Base-by-base conservation (phyloP, 805 yeast species). In the Lachancea quebecensis region DNA sequence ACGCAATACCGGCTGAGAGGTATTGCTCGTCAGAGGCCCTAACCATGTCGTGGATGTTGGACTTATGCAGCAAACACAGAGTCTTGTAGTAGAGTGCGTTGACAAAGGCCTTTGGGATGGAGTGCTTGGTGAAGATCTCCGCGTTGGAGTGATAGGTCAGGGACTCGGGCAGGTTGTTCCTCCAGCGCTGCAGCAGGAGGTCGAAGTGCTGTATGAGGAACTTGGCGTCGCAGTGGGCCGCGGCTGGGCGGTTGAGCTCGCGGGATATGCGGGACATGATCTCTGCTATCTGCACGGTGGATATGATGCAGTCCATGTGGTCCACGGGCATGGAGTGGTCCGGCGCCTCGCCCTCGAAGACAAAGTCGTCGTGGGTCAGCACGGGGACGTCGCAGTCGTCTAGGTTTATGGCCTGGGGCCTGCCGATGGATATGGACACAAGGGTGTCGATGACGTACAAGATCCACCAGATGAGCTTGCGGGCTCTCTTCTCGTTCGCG, bases 311-410 rank as follows among this genome's bases (percentile, higher is more conserved):
- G 21, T 42, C 45, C 33, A 21, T 30, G 39, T 42, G 32, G 33
- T 36, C 45, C n/a, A 27, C 16, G 11, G 45, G 41, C 17, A 33
- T 9, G 10, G 18, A 9, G 41, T 37, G 45, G 10, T 37, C 41
- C 4, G 45, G 41, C 7, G 21, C 39, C 15, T 27, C 31, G 16
- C 37, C 41, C 21, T 42, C 45, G 41, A 42, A 42, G 12, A 21
- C 37, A 27, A 42, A 42, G 31, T 42, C 45, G 16, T 32, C 41
- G 28, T 42, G 45, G 10, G 45, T 42, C 15, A 42, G 31, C 4
- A 42, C 41, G n/a, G 45, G 41, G 12, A 42, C 39, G 39, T 42
- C 45, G 41, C 45, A 42, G 28, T 42, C 45, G 12, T 42, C 45
- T n/a, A 42, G 45, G 14, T 42, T 36, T 30, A 42, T 42, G 10